A percentile compares a stretch with the other conserved stretches of the same genome.
Evolutionary conservation across 2,329 filamentous ascomycete genomes (phyloP).

Genomic region (Aspergillus fumigatus): DNA sequence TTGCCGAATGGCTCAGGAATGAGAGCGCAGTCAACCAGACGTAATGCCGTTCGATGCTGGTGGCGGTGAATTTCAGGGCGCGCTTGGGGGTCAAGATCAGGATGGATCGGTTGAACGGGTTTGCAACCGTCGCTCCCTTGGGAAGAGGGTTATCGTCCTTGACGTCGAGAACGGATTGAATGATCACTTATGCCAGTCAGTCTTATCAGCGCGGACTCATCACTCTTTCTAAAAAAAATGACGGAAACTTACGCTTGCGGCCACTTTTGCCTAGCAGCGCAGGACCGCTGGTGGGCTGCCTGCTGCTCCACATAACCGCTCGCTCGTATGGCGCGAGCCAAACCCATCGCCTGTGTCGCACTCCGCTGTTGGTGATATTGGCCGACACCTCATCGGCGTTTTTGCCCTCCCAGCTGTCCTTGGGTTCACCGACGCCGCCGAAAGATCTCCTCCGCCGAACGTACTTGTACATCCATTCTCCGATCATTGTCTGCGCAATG

Average conservation of each 20-base stretch:
- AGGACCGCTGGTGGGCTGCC: slow-evolving; percentile 83
- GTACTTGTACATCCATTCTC: slow-evolving; percentile 60
- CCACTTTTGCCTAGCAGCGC: slow-evolving; percentile 92
- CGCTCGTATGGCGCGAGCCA: slow-evolving; percentile 97
- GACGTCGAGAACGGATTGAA: slow-evolving; percentile 95
- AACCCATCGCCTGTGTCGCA: slow-evolving; percentile 91
- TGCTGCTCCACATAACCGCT: slow-evolving; percentile 96
- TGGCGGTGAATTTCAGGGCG: slow-evolving; percentile 90
- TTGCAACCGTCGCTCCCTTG: slow-evolving; percentile 54
- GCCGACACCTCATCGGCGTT: slow-evolving; percentile 65
- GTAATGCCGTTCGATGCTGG: slow-evolving; percentile 79
- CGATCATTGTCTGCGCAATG: slow-evolving; percentile 97
- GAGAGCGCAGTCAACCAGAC: slow-evolving; percentile 92
- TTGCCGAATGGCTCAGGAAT: slow-evolving; percentile 86
- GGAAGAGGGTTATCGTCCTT: slow-evolving; percentile 87
- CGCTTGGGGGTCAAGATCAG: slow-evolving; percentile 89
- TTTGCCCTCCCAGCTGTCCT: slow-evolving; percentile 48
- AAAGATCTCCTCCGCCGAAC: slow-evolving; percentile 72
- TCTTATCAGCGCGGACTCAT: neutral
- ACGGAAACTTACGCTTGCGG: slow-evolving; percentile 78
- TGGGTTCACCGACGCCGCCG: slow-evolving; percentile 61
- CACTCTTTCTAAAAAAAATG: neutral
- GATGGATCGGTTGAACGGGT: slow-evolving; percentile 85
- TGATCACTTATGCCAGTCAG: slow-evolving; percentile 60
- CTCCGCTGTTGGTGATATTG: slow-evolving; percentile 61